Conservation (phyloP, 2,329 filamentous ascomycete genomes). For the Knufia petricola region DNA sequence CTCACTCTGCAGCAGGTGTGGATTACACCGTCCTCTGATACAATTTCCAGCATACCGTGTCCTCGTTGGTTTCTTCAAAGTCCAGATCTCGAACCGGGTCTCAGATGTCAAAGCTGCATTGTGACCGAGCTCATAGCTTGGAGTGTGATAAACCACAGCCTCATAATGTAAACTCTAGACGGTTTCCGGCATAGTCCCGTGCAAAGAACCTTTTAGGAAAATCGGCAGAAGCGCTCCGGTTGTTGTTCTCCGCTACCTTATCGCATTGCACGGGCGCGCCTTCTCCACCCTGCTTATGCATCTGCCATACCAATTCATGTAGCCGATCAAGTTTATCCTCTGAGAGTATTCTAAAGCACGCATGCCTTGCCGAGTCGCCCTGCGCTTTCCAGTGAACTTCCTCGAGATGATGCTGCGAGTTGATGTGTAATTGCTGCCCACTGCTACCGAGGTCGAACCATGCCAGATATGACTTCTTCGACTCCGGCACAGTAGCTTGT, state of each 20-base stretch:
- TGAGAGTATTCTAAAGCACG: constrained; percentile 3
- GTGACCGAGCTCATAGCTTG: background rate
- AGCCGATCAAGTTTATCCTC: constrained; percentile 6
- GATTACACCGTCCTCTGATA: no score
- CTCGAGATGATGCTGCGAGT: background rate
- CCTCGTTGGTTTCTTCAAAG: no score
- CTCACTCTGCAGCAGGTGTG: no score
- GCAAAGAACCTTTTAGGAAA: constrained; percentile 9
- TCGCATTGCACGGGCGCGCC: constrained; percentile 6
- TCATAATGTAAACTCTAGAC: constrained; percentile 7
- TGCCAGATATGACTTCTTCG: background rate
- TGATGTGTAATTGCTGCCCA: constrained; percentile 8
- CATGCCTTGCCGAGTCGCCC: constrained; percentile 3
- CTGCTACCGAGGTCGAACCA: constrained; percentile 8
- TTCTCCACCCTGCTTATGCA: constrained; percentile 3
- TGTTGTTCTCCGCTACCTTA: background rate
- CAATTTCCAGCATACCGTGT: no score
- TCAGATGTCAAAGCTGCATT: no score
- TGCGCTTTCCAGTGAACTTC: constrained; percentile 6
- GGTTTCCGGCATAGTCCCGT: constrained; percentile 8
- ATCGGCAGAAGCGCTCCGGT: background rate
- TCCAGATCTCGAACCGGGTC: no score
- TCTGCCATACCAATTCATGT: constrained; percentile 1
- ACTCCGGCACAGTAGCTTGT: background rate
- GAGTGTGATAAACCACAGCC: background rate